Conservation (phyloP, 2,329 filamentous ascomycete species). For the Aspergillus pseudoglaucus region DNA sequence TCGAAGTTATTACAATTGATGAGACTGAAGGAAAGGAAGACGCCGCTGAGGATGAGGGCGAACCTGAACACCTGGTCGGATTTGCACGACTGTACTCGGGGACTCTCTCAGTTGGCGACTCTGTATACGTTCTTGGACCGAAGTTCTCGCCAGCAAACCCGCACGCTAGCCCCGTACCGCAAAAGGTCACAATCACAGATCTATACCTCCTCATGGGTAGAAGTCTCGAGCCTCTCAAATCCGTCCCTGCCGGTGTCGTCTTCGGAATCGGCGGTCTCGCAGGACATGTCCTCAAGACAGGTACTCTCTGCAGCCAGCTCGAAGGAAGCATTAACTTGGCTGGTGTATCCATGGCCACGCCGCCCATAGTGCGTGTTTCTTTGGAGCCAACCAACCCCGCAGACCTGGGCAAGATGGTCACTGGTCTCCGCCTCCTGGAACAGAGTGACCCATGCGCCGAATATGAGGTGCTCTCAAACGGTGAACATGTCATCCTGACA, state of each 20-base stretch:
- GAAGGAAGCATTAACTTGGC: slow-evolving; percentile 86
- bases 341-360: slow-evolving; percentile 70
- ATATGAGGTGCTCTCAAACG: slow-evolving; percentile 86
- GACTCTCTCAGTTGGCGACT: slow-evolving; percentile 79
- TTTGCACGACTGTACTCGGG: slow-evolving; percentile 94
- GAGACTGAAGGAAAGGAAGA: slow-evolving; percentile 1
- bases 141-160: slow-evolving; percentile 84
- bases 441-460: slow-evolving; percentile 94
- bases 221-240: slow-evolving; percentile 71
- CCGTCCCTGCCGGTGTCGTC: slow-evolving; percentile 86
- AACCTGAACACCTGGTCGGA: slow-evolving; percentile 84
- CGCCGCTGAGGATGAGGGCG: slow-evolving; percentile 50
- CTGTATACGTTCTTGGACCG: slow-evolving; percentile 81
- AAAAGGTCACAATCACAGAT: slow-evolving; percentile 76
- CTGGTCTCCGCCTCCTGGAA: slow-evolving; percentile 75
- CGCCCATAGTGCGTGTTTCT: slow-evolving; percentile 91
- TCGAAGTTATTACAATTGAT: slow-evolving; percentile 54
- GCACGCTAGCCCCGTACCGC: slow-evolving; percentile 63
- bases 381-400: slow-evolving; percentile 87
- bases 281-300: slow-evolving; percentile 90
- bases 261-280: slow-evolving; percentile 92
- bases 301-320: slow-evolving; percentile 81
- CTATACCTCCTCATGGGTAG: slow-evolving; percentile 96
- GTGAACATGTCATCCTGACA: slow-evolving; percentile 90
- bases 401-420: slow-evolving; percentile 92